Evolutionary conservation across 352 stramenopile genomes (phyloP), one percentile per base, ranked within the genome.

Genomic region (Pythium sp.): DNA sequence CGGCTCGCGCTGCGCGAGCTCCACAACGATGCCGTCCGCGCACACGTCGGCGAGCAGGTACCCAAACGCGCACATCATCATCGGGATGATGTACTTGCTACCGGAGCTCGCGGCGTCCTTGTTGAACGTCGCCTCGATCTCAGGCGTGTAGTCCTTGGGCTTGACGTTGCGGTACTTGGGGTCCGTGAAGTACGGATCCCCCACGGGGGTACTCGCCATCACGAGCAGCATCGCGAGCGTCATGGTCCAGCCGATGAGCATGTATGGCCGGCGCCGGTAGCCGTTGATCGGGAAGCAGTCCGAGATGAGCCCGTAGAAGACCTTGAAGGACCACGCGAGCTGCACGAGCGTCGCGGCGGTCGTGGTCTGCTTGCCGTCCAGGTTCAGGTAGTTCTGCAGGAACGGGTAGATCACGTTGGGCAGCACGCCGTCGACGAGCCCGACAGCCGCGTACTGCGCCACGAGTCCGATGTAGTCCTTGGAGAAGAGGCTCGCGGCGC

Each of bases 31-130:
- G 4, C 77, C 80, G 72, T 91, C 82, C 20, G 74, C 69, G 46
- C 79, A 77, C 12, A 87, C 77, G 65, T 88, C 80, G 2, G 81
- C 77, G 66, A 87, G 79, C 34, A 89, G 72, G 58, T 88, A 89
- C 12, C 80, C 80, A 22, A 84, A 62, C 18, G 79, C 81, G 2
- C 80, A 80, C 15, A 86, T 20, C 43, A 87, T 82, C 68, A 91
- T 80, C 6, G 74, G 62, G 38, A 82, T 36, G 20, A 82, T 67
- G 69, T 78, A 82, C 54, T 72, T 71, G 49, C 56, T 67, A 18
- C 70, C 72, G 12, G 66, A 49, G 54, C 69, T 53, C 18, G 55
- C 49, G n/a, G 68, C 68, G 14, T 61, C 24, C 14, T 71, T 57
- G 67, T 85, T 85, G 67, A 84, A 69, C 14, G 67, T 69, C 67